Base-by-base conservation (phyloP, 805 yeast species). In the Novakomyces olei region DNA sequence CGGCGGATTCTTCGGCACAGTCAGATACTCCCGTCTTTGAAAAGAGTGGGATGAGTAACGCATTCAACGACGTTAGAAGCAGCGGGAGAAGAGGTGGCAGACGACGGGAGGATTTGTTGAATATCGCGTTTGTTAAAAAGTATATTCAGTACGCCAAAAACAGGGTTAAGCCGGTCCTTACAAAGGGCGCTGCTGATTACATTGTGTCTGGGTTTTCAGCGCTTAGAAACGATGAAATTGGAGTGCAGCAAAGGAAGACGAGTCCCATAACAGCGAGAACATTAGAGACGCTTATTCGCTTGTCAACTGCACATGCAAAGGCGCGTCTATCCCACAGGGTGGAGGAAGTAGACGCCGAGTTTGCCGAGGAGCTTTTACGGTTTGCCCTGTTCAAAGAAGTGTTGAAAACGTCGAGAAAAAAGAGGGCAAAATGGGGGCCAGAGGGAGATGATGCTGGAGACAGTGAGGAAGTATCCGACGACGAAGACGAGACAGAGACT, bases 241-340 rank as follows among this genome's bases (percentile, higher is more conserved):
- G 44, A 3, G 48, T 43, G 24, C 53, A 54, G 30, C 55, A 50
- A 39, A 48, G 62, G 25, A 67, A 75, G 34, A 83, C 94, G 1
- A 74, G 93, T 1, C 96, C 98, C 24, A 78, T 85, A 42, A 85
- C 98, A 2, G 92, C 96, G n/a, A 77, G 98, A 70, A 88, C 96
- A 4, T 61, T 85, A 43, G 98, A 85, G 54, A 85, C 98, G 0
- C 61, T 85, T 41, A 85, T 85, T 51, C 92, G 98, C 61, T 60
- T 85, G 37, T 63, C 95, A 1, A 78, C 95, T 1, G 96, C 98
- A 0, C 96, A 88, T 53, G 96, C 96, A 7, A 85, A 88, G 51
- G 78, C 85, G n/a, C 65, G 96, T 43, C 59, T 88, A 36, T 75
- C 92, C 15, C 68, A 66, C 42, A 63, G 67, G 1, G 74, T 88